These are phyloP conservation scores for barrel medic (Medicago truncatula) DNA, from an alignment of 306 rosid species.

Conservation along the genomic window MtrunA17r5.0-ANR NC_053046.1:1856501-1857000, in stretches of 20 bases:
- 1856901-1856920: slow-evolving; percentile 56
- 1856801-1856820: slow-evolving; percentile 72
- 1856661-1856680: slow-evolving; percentile 57
- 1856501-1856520: slow-evolving; percentile 73
- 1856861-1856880: slow-evolving; percentile 76
- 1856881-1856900: slow-evolving; percentile 66
- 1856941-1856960: slow-evolving; percentile 77
- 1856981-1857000: slow-evolving; percentile 57
- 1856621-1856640: slow-evolving; percentile 63
- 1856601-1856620: slow-evolving; percentile 67
- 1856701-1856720: slow-evolving; percentile 76
- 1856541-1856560: slow-evolving; percentile 56
- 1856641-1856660: slow-evolving; percentile 66
- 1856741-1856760: slow-evolving; percentile 70
- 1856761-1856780: slow-evolving; percentile 74
- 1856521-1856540: slow-evolving; percentile 67
- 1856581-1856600: slow-evolving; percentile 75
- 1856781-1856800: slow-evolving; percentile 75
- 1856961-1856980: slow-evolving; percentile 62
- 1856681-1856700: slow-evolving; percentile 55
- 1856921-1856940: slow-evolving; percentile 65
- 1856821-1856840: slow-evolving; percentile 65
- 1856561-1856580: slow-evolving; percentile 56
- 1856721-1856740: slow-evolving; percentile 70
- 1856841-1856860: slow-evolving; percentile 67